phyloP scores from a whole-genome alignment of 1,139 yeast genomes.

The Kodamaea plutei region DNA sequence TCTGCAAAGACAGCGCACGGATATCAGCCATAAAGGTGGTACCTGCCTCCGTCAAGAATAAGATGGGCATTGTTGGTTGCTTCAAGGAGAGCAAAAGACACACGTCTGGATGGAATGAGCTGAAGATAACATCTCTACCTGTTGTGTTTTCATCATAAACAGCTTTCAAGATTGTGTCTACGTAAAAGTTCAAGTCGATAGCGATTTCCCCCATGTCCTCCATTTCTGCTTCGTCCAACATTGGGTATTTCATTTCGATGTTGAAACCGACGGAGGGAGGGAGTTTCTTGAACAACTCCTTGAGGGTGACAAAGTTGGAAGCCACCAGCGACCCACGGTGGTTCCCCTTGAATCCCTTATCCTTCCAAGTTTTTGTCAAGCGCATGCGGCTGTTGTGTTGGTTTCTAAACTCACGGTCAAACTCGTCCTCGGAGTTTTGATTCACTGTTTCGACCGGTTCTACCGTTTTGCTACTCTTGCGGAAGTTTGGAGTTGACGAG shows the following conservation, averaged over 20 bases:
- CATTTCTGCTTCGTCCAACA: constrained; percentile 86
- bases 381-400: constrained; percentile 67
- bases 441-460: constrained; percentile 14
- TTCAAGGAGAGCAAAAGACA: constrained; percentile 82
- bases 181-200: constrained; percentile 80
- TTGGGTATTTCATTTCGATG: constrained; percentile 92
- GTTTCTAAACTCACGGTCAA: constrained; percentile 35
- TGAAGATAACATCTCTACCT: constrained; percentile 84
- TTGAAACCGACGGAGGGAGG: constrained; percentile 89
- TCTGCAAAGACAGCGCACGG: constrained; percentile 82
- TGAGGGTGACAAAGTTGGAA: constrained; percentile 84
- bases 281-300: constrained; percentile 74
- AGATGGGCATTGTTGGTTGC: constrained; percentile 89
- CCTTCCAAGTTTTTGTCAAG: constrained; percentile 82
- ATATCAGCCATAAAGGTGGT: constrained; percentile 81
- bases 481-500: constrained; percentile 30
- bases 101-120: constrained; percentile 93
- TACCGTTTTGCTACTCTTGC: constrained; percentile 7
- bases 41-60: constrained; percentile 88
- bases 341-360: constrained; percentile 86
- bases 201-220: constrained; percentile 88
- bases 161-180: constrained; percentile 74
- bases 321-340: constrained; percentile 87
- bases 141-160: constrained; percentile 72
- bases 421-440: constrained; percentile 24